Conservation (phyloP, 441 rosid species). For the Iberis amara region DNA sequence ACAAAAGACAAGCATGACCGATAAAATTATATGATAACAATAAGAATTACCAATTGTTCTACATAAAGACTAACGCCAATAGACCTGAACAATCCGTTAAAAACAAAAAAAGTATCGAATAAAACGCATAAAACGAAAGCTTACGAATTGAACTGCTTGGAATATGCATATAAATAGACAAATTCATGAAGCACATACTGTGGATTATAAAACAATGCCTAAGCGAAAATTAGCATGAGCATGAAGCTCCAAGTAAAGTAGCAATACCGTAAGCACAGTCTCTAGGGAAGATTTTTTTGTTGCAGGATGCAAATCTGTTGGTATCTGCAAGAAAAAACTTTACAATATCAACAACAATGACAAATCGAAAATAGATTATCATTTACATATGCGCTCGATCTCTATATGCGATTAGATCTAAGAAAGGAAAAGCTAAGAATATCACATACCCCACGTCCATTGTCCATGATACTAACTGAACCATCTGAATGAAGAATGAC, state of each 20-base stretch:
- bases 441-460: constrained; percentile 83
- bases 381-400: background rate
- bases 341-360: constrained; percentile 10
- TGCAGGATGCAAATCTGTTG: constrained; percentile 80
- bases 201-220: too few relatives aligned
- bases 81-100: background rate
- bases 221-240: too few relatives aligned
- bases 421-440: background rate
- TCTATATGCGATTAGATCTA: background rate
- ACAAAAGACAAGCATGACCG: constrained; percentile 10
- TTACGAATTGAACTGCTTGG: too few relatives aligned
- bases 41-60: background rate
- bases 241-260: background rate
- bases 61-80: background rate
- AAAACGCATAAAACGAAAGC: too few relatives aligned
- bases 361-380: background rate
- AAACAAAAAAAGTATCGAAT: background rate
- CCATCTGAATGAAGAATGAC: constrained; percentile 59
- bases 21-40: background rate
- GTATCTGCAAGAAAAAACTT: constrained; percentile 53
- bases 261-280: constrained; percentile 82
- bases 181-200: too few relatives aligned
- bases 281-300: constrained; percentile 87
- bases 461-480: constrained; percentile 74
- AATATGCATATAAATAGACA: too few relatives aligned